Base-by-base conservation (phyloP, 129 eudicot genomes). In the Rutidosis leptorrhynchoides region DNA sequence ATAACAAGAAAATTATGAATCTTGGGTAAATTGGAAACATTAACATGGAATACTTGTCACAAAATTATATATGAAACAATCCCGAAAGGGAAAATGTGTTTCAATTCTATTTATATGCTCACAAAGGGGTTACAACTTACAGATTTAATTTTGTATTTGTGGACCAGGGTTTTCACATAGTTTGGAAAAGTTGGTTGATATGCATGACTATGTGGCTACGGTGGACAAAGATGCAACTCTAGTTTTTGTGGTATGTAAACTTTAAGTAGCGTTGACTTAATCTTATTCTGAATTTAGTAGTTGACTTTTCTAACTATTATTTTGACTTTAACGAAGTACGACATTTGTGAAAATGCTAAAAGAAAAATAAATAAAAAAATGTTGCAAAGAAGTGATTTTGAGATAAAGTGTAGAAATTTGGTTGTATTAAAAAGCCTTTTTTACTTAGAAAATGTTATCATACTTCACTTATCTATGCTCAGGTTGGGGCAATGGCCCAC, bases 401-500 rank as follows among this genome's bases (percentile, higher is more conserved):
- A 46, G 15, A 11, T 3, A 15, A 22, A 62, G 12, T 54, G 19
- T 68, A 32, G 28, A 54, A 54, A 2, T 40, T 5, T 24, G 27
- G 3, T 40, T 12, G 4, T 20, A 5, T n/a, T 37, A 6, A 16
- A 42, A 24, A 28, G 4, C 2, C 2, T 42, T 6, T 28, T 51
- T 49, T 49, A 54, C 29, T 1, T 24, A 27, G 9, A 28, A 57
- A 27, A 30, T 45, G 12, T 29, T 24, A 46, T 40, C 15, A 43
- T 70, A 55, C 17, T 3, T 69, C 60, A 76, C 61, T 14, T 65
- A 9, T 58, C 7, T 15, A 30, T 75, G 57, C 58, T 48, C 78
- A 92, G 98, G 92, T 93, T 73, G 98, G 98, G 71, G 96, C 98
- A 37, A 93, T 93, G 96, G 87, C 98, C 58, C 96, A 88, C 83